phyloP scores from a whole-genome alignment of 202 grass and related monocot genomes.

The Schoenoplectus tabernaemontani region DNA sequence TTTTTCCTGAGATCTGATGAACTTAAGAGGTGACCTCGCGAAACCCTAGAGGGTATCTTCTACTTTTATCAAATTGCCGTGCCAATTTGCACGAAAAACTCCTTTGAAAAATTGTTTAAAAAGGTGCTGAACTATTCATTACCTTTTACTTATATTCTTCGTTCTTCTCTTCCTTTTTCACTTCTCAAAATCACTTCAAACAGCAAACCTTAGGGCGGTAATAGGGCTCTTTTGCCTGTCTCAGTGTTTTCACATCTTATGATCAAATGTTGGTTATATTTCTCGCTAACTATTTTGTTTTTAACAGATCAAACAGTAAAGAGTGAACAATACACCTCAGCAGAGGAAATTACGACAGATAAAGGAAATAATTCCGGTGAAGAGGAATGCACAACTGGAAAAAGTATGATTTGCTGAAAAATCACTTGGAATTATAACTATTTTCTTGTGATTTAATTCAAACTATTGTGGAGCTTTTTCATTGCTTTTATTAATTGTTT shows the following conservation, averaged over 20 bases:
- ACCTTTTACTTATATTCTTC: too few species aligned
- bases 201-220: background rate
- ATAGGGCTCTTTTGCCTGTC: background rate
- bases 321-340: background rate
- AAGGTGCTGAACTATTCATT: too few species aligned
- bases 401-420: background rate
- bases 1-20: constrained; percentile 6
- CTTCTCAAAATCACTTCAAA: too few species aligned
- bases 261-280: background rate
- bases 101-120: too few species aligned
- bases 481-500: constrained; percentile 1
- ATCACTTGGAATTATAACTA: background rate
- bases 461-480: background rate
- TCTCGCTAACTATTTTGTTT: background rate
- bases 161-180: too few species aligned
- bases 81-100: too few species aligned
- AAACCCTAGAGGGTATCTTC: constrained; percentile 11
- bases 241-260: background rate
- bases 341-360: background rate
- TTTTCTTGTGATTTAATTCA: background rate
- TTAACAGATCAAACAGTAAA: background rate
- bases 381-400: background rate
- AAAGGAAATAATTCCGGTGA: background rate
- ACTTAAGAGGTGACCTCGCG: background rate
- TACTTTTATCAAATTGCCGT: background rate